Percentiles rank a stretch among this genome's conserved stretches.
Evolutionary conservation across 2,329 filamentous ascomycete genomes (phyloP).

Genomic region (Clarireedia monteithiana): DNA sequence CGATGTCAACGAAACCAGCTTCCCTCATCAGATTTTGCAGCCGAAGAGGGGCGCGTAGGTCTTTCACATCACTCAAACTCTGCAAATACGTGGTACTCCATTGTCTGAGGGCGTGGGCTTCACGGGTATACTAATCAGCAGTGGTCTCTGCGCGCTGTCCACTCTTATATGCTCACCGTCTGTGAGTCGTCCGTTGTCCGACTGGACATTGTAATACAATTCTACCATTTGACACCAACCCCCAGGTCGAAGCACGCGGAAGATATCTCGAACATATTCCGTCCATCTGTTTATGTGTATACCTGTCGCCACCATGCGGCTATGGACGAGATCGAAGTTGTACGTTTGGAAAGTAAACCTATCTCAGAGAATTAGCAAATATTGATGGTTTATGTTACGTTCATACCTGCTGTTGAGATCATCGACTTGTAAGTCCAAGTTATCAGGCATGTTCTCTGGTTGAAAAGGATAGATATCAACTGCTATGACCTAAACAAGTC

Average conservation of each 20-base stretch:
- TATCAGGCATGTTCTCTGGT: constrained; percentile 55
- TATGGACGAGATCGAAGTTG: constrained; percentile 79
- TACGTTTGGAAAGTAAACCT: constrained; percentile 61
- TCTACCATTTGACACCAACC: constrained; percentile 91
- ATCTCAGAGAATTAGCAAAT: constrained; percentile 1
- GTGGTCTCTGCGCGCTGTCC: not conserved
- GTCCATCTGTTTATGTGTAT: constrained; percentile 53
- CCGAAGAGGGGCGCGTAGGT: constrained; percentile 55
- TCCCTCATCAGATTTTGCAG: constrained; percentile 33
- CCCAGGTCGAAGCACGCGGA: constrained; percentile 60
- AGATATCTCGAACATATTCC: constrained; percentile 69
- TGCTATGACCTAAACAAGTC: constrained; percentile 51
- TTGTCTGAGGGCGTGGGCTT: constrained; percentile 55
- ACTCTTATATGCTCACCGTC: constrained; percentile 37
- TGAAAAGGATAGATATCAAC: constrained; percentile 66
- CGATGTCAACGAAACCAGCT: constrained; percentile 60
- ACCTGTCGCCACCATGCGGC: constrained; percentile 23
- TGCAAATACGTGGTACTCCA: constrained; percentile 62
- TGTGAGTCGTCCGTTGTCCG: constrained; percentile 71
- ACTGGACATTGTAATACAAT: constrained; percentile 78
- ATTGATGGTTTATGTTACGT: not conserved
- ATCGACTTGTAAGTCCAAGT: constrained; percentile 55
- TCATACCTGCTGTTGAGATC: constrained; percentile 58
- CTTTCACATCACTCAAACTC: constrained; percentile 55
- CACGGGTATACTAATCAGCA: not conserved